Evolutionary conservation across 257 asterid genomes (phyloP).

Genomic region (Solanum medicagineum): DNA sequence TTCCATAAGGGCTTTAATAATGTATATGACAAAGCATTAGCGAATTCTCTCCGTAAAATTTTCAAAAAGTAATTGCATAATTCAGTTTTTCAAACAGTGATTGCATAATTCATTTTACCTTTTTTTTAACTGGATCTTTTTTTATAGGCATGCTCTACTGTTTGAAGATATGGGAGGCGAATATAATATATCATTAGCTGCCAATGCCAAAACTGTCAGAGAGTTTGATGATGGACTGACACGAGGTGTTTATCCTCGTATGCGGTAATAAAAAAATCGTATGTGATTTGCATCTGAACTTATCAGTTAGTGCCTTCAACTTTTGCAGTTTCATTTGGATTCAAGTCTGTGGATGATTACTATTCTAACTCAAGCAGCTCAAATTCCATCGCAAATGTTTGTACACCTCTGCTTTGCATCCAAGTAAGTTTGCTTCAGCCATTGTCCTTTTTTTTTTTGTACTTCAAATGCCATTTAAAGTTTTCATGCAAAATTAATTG

Average conservation of each 20-base stretch:
- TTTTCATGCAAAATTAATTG: background rate
- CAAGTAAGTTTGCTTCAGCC: conserved; percentile 48
- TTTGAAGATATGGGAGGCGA: conserved; percentile 88
- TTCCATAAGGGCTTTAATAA: conserved; percentile 89
- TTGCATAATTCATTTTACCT: conserved; percentile 1
- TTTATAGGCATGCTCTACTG: conserved; percentile 71
- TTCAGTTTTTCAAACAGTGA: conserved; percentile 47
- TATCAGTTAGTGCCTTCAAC: background rate
- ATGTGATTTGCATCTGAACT: background rate
- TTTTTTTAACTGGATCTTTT: background rate
- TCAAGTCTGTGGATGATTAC: conserved; percentile 92
- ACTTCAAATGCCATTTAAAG: background rate
- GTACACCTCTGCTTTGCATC: conserved; percentile 77
- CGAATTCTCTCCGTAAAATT: conserved; percentile 66
- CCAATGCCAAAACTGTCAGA: conserved; percentile 73
- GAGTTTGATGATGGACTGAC: conserved; percentile 92
- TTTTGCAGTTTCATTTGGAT: conserved; percentile 84
- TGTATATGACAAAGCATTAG: conserved; percentile 82
- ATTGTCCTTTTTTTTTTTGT: background rate
- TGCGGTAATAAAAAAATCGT: conserved; percentile 5
- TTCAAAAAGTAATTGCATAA: conserved; percentile 46
- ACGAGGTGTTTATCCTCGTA: conserved; percentile 44
- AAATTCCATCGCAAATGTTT: conserved; percentile 58
- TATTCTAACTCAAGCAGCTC: conserved; percentile 93
- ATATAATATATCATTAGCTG: conserved; percentile 63